Evolutionary conservation across 441 rosid genomes (phyloP).

Genomic region (Arabidopsis lyrata): DNA sequence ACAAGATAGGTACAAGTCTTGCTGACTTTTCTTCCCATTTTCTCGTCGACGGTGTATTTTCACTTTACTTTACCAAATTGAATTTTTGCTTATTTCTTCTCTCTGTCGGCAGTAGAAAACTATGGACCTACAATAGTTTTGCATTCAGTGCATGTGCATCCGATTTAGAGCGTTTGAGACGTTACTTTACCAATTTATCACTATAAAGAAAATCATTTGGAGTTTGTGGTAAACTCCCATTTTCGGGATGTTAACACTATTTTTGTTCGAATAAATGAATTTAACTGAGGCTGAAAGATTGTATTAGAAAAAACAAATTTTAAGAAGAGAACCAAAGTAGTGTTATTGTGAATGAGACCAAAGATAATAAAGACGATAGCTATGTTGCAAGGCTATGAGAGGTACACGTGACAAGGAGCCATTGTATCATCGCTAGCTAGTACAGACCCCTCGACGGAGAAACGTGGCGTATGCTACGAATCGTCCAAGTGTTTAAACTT

Average conservation of each 20-base stretch:
- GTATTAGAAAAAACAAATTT: background rate
- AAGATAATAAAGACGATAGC: constrained; percentile 37
- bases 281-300: background rate
- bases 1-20: background rate
- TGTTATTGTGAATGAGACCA: constrained; percentile 18
- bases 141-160: constrained; percentile 38
- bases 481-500: constrained; percentile 38
- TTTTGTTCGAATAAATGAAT: background rate
- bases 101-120: constrained; percentile 39
- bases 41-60: constrained; percentile 3
- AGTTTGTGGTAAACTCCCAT: background rate
- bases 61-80: constrained; percentile 13
- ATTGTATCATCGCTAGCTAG: constrained; percentile 21
- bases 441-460: constrained; percentile 22
- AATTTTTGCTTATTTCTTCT: constrained; percentile 7
- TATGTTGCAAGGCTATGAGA: constrained; percentile 31
- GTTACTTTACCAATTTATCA: background rate
- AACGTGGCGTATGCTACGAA: constrained; percentile 35
- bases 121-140: constrained; percentile 30
- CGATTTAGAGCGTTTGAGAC: background rate
- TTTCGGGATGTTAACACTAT: background rate
- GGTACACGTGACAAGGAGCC: constrained; percentile 33
- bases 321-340: constrained; percentile 14
- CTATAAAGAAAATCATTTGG: background rate
- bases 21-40: background rate